Evolutionary conservation across 2,329 filamentous ascomycete species (phyloP).

Genomic region (Diaporthe citrichinensis): DNA sequence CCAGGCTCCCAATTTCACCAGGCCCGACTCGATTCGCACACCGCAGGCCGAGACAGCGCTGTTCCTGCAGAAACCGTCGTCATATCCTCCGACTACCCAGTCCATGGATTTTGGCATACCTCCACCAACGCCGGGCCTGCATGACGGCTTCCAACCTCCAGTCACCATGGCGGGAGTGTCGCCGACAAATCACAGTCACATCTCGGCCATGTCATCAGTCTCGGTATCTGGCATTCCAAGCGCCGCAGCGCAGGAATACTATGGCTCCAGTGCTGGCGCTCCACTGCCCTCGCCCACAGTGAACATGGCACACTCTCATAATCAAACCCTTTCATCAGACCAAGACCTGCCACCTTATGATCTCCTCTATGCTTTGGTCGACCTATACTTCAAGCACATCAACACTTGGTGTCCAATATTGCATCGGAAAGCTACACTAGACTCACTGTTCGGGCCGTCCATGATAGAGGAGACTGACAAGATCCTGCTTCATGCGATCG

Average conservation of each 20-base stretch:
- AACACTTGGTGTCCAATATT: constrained; percentile 91
- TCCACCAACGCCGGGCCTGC: constrained; percentile 60
- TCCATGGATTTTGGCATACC: constrained; percentile 66
- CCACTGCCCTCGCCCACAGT: constrained; percentile 72
- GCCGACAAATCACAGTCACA: constrained; percentile 53
- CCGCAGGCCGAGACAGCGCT: constrained; percentile 69
- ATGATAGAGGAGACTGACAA: constrained; percentile 85
- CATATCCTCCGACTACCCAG: constrained; percentile 62
- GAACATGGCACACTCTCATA: constrained; percentile 64
- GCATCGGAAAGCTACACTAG: constrained; percentile 86
- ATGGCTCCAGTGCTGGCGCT: constrained; percentile 51
- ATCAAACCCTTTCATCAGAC: constrained; percentile 60
- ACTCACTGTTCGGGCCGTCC: constrained; percentile 83
- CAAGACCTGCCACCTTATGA: constrained; percentile 82
- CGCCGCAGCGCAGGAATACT: constrained; percentile 64
- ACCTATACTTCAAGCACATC: constrained; percentile 84
- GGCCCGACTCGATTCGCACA: constrained; percentile 64
- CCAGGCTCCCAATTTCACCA: constrained; percentile 59
- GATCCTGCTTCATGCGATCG: constrained; percentile 88
- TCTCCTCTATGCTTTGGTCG: constrained; percentile 78
- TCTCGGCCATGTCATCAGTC: constrained; percentile 44
- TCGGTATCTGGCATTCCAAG: constrained; percentile 53
- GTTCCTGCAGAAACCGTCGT: constrained; percentile 73
- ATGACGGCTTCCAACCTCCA: constrained; percentile 64
- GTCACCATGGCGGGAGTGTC: constrained; percentile 57